These are phyloP conservation scores for Escallonia herrerae DNA, from an alignment of 129 eudicot genomes.

Conservation along the genomic window DNA sequence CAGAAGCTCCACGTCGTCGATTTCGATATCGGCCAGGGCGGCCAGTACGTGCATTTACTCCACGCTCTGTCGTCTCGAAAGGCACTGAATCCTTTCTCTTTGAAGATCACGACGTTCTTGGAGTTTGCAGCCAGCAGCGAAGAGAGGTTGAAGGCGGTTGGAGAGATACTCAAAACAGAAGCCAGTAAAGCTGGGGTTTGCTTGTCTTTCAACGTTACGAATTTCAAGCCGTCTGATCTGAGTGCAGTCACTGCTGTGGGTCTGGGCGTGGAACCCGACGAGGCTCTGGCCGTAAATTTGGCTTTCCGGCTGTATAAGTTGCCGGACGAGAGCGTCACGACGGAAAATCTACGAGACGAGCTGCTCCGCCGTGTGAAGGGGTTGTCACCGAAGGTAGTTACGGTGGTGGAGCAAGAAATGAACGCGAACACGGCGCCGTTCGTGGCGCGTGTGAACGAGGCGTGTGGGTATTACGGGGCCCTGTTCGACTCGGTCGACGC, in stretches of 20 bases:
- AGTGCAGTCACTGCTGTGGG: conserved; percentile 29
- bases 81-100: background rate
- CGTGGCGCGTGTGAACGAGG: conserved; percentile 59
- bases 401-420: conserved; percentile 81
- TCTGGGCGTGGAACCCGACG: conserved; percentile 36
- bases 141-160: conserved; percentile 41
- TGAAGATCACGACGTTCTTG: conserved; percentile 48
- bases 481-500: conserved; percentile 67
- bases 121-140: conserved; percentile 35
- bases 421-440: conserved; percentile 74
- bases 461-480: conserved; percentile 51
- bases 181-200: conserved; percentile 43
- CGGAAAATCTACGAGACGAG: conserved; percentile 76
- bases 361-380: conserved; percentile 69
- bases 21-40: conserved; percentile 77
- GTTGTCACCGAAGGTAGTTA: conserved; percentile 60
- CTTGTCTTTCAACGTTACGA: conserved; percentile 37
- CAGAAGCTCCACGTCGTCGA: conserved; percentile 61
- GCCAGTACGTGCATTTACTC: conserved; percentile 63
- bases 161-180: conserved; percentile 33
- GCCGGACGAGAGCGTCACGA: conserved; percentile 93
- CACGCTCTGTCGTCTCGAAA: conserved; percentile 57
- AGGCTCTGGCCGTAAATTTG: conserved; percentile 68
- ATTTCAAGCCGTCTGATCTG: conserved; percentile 28
- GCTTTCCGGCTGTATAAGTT: conserved; percentile 57